Evolutionary conservation across 257 asterid genomes (phyloP).

Genomic region (Galeopsis tetrahit): DNA sequence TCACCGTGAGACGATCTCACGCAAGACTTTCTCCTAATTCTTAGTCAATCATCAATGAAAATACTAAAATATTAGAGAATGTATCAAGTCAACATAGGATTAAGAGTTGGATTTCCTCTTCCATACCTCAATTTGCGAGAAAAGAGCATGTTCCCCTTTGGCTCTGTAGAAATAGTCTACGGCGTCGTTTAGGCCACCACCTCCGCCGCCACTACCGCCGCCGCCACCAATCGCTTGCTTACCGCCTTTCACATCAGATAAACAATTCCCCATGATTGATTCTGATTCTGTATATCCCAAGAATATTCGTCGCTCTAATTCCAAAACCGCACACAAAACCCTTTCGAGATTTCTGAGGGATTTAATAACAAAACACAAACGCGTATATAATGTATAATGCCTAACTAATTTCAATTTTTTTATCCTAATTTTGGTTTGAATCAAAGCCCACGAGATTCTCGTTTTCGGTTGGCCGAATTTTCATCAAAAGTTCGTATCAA

Average conservation of each 20-base stretch:
- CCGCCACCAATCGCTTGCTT: constrained; percentile 65
- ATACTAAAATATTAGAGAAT: background rate
- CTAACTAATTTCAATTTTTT: background rate
- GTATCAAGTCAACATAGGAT: constrained; percentile 11
- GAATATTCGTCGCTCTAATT: background rate
- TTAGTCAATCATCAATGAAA: too few species aligned
- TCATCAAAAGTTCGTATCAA: background rate
- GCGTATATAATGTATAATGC: background rate
- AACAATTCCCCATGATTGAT: constrained; percentile 59
- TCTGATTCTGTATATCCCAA: background rate
- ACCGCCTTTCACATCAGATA: constrained; percentile 74
- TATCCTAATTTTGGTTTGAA: background rate
- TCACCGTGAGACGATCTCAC: too few species aligned
- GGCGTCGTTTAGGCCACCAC: constrained; percentile 57
- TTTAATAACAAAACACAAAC: background rate
- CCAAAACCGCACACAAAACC: background rate
- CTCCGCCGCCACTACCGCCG: constrained; percentile 19
- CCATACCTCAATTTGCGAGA: constrained; percentile 58
- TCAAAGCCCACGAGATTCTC: background rate
- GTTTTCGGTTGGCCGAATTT: background rate
- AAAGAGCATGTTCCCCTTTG: constrained; percentile 57
- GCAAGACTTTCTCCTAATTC: too few species aligned
- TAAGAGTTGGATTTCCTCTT: background rate
- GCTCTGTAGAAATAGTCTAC: constrained; percentile 58
- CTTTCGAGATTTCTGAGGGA: background rate